Evolutionary conservation across 108 stramenopile species (phyloP).

Genomic region (Fistulifera pelliculosa): DNA sequence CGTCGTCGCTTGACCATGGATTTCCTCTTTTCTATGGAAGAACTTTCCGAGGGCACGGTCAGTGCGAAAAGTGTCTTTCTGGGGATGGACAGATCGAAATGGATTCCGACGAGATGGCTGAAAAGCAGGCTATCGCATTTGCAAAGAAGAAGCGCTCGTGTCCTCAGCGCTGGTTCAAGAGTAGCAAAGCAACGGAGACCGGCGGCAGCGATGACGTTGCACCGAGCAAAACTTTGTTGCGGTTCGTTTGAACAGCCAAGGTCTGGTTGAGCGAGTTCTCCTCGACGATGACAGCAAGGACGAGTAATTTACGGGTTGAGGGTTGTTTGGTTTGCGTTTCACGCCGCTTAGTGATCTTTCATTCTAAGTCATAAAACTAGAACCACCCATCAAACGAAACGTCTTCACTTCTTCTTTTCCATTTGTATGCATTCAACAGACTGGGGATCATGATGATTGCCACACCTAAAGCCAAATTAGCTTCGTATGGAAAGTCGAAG

Average conservation of each 20-base stretch:
- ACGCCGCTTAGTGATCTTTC: too few relatives aligned
- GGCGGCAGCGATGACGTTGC: too few relatives aligned
- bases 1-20: slow-evolving; percentile 48
- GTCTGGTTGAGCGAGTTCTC: slow-evolving; percentile 1
- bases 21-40: slow-evolving; percentile 45
- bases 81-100: slow-evolving; percentile 71
- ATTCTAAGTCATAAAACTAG: slow-evolving; percentile 12
- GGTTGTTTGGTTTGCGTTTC: background rate
- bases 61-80: slow-evolving; percentile 47
- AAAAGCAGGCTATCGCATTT: slow-evolving; percentile 15
- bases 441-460: slow-evolving; percentile 58
- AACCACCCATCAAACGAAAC: slow-evolving; percentile 83
- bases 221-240: slow-evolving; percentile 4
- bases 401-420: slow-evolving; percentile 69
- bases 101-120: slow-evolving; percentile 56
- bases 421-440: slow-evolving; percentile 72
- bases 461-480: slow-evolving; percentile 43
- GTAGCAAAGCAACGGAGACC: too few relatives aligned
- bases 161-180: too few relatives aligned
- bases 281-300: background rate
- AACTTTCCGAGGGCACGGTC: slow-evolving; percentile 50
- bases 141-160: too few relatives aligned
- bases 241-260: background rate
- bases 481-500: slow-evolving; percentile 66
- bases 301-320: background rate